These are phyloP conservation scores for Trichoderma atroviride DNA, from an alignment of 2,329 filamentous ascomycete genomes.

Conservation along the genomic window DNA sequence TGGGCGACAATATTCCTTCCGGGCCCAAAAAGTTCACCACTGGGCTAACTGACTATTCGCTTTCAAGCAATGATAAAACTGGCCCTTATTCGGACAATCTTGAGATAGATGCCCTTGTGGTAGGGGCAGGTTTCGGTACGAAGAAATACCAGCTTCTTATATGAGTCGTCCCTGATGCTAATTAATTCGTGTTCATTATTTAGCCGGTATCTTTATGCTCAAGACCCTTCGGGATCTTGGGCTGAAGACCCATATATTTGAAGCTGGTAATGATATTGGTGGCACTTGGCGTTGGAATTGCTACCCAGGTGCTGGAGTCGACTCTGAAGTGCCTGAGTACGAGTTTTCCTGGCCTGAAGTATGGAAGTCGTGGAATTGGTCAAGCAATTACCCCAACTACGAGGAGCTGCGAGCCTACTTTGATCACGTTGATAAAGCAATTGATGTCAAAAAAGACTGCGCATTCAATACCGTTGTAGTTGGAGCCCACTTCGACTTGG, in stretches of 20 bases:
- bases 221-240: constrained; percentile 55
- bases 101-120: constrained; percentile 49
- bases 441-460: constrained; percentile 59
- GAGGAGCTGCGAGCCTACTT: constrained; percentile 61
- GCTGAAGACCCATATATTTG: constrained; percentile 52
- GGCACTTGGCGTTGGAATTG: constrained; percentile 61
- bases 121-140: constrained; percentile 50
- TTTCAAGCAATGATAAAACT: constrained; percentile 34
- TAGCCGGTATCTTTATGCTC: constrained; percentile 53
- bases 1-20: constrained; percentile 10
- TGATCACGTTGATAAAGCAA: constrained; percentile 58
- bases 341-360: constrained; percentile 56
- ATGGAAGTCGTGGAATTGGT: constrained; percentile 61
- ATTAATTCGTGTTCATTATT: background rate
- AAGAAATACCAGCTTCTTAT: background rate
- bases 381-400: constrained; percentile 53
- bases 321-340: constrained; percentile 57
- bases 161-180: background rate
- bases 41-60: constrained; percentile 44
- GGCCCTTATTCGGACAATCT: constrained; percentile 48
- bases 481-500: constrained; percentile 54
- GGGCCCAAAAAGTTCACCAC: constrained; percentile 45
- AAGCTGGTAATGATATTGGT: constrained; percentile 54
- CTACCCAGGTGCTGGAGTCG: constrained; percentile 58
- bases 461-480: constrained; percentile 59